Evolutionary conservation across 2,329 filamentous ascomycete genomes (phyloP).

Genomic region (Epichloe sibirici): DNA sequence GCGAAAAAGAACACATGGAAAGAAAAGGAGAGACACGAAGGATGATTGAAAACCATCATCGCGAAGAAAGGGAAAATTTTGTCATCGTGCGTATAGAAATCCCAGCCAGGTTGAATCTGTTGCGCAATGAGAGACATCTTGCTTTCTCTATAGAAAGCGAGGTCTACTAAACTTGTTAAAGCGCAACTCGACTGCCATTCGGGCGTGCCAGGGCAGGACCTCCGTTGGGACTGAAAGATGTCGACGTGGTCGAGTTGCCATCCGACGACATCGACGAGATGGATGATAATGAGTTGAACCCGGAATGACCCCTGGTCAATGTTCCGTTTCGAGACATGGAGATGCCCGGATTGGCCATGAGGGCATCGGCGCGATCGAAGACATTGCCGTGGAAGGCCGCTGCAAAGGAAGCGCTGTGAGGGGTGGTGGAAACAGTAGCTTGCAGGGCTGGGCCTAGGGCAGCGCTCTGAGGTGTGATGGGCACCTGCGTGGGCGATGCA

Average conservation of each 20-base stretch:
- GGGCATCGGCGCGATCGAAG: slow-evolving; percentile 47
- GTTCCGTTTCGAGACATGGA: slow-evolving; percentile 42
- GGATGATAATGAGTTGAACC: slow-evolving; percentile 27
- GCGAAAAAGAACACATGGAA: neutral
- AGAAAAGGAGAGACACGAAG: neutral
- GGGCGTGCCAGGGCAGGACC: slow-evolving; percentile 20
- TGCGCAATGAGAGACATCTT: neutral
- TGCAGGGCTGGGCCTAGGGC: slow-evolving; percentile 83
- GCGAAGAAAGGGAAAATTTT: neutral
- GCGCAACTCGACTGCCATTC: slow-evolving; percentile 26
- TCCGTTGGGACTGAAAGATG: slow-evolving; percentile 19
- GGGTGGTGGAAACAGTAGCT: slow-evolving; percentile 70
- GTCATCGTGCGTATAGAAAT: neutral
- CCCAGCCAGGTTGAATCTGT: neutral
- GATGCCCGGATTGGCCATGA: slow-evolving; percentile 45
- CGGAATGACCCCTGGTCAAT: slow-evolving; percentile 29
- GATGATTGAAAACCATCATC: neutral
- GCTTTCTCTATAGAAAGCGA: neutral
- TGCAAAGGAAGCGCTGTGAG: slow-evolving; percentile 44
- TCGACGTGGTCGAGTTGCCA: slow-evolving; percentile 21
- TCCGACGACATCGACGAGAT: slow-evolving; percentile 30
- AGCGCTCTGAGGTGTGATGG: slow-evolving; percentile 80
- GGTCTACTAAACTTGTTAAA: slow-evolving; percentile 13
- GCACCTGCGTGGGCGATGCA: slow-evolving; percentile 28
- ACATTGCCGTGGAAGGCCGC: slow-evolving; percentile 43